Evolutionary conservation across 108 stramenopile genomes (phyloP).

Genomic region (Cylindrotheca fusiformis): DNA sequence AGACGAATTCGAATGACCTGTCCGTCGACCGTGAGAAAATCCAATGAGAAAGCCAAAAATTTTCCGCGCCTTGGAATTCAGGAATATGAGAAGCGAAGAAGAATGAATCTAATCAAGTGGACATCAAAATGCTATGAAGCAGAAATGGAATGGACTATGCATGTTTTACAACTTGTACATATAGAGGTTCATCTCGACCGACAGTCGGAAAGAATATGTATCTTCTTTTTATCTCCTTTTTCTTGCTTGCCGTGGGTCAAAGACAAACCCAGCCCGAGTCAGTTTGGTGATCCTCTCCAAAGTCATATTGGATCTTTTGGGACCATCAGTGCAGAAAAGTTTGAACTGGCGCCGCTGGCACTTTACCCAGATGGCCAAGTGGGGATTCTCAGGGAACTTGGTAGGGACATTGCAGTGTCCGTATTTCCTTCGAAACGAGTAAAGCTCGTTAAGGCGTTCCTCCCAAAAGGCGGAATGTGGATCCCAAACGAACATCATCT

Average conservation of each 20-base stretch:
- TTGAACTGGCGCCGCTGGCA: slow-evolving; percentile 64
- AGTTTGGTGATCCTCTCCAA: slow-evolving; percentile 45
- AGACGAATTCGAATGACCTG: no score
- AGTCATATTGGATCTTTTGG: slow-evolving; percentile 43
- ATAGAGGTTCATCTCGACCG: no score
- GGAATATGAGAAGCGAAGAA: no score
- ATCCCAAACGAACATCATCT: slow-evolving; percentile 52
- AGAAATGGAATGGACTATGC: no score
- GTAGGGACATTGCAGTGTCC: slow-evolving; percentile 29
- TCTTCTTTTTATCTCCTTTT: no score
- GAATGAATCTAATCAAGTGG: no score
- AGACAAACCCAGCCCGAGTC: slow-evolving; percentile 49
- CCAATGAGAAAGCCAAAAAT: no score
- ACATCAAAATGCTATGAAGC: no score
- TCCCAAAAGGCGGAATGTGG: slow-evolving; percentile 27
- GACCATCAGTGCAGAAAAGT: slow-evolving; percentile 37
- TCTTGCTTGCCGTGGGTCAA: slow-evolving; percentile 16
- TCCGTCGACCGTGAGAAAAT: no score
- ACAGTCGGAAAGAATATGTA: no score
- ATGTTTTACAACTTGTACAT: no score
- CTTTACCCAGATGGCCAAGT: slow-evolving; percentile 46
- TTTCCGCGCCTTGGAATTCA: no score
- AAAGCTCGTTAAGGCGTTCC: slow-evolving; percentile 17
- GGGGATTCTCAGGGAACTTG: slow-evolving; percentile 25
- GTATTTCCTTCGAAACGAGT: slow-evolving; percentile 12